Evolutionary conservation across 1,284 basidiomycete species (phyloP).

Genomic region (Cryptococcus sp.): DNA sequence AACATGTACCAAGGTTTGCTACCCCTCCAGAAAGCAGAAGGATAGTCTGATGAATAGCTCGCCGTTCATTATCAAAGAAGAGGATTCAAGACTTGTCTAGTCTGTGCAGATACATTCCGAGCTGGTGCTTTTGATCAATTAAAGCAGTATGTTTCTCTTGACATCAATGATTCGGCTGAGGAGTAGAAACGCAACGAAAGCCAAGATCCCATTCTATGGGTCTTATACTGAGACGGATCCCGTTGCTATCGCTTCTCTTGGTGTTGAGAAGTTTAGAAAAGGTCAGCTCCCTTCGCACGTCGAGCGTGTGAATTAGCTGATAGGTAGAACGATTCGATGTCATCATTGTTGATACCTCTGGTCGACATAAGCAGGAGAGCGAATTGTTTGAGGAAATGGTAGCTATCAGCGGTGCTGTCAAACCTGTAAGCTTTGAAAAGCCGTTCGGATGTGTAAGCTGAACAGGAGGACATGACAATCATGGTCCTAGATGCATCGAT

Average conservation of each 20-base stretch:
- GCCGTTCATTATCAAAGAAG: constrained; percentile 97
- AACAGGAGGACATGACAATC: constrained; percentile 69
- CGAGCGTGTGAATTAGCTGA: constrained; percentile 1
- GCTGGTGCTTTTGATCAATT: constrained; percentile 97
- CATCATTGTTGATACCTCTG: constrained; percentile 98
- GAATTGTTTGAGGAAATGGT: constrained; percentile 99
- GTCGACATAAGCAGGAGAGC: constrained; percentile 94
- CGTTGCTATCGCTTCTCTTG: constrained; percentile 87
- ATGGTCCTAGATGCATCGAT: constrained; percentile 71
- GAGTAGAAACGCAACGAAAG: constrained; percentile 74
- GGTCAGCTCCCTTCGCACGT: constrained; percentile 8
- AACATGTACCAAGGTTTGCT: constrained; percentile 75
- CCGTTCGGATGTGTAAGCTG: not conserved
- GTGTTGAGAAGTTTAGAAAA: constrained; percentile 95
- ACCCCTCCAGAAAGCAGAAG: not conserved
- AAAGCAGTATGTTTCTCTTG: constrained; percentile 65
- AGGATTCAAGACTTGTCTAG: constrained; percentile 96
- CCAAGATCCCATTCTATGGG: constrained; percentile 98
- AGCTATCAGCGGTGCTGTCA: constrained; percentile 87
- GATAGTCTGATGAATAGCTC: constrained; percentile 50
- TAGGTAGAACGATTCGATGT: constrained; percentile 83
- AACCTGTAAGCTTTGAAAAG: constrained; percentile 55
- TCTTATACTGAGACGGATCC: constrained; percentile 99
- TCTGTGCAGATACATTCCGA: constrained; percentile 99
- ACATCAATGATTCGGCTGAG: not conserved